Percentiles rank a stretch among this genome's conserved stretches.
Conservation (phyloP, 495 filamentous ascomycete genomes). For the Podospora pseudoanserina region DNA sequence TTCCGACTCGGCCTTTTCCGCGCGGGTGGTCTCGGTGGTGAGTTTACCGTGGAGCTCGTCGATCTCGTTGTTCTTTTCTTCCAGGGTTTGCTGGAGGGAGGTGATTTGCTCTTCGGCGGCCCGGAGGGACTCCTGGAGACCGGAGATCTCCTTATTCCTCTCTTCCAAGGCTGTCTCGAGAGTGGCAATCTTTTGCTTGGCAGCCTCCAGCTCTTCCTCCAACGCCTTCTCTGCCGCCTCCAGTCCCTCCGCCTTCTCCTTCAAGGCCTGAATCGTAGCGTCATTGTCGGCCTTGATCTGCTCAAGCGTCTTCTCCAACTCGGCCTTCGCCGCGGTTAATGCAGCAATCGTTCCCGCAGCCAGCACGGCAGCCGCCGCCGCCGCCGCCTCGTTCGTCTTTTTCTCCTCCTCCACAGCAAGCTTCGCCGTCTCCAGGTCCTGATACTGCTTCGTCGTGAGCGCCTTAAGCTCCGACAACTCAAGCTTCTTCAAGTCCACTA, state of each 20-base stretch:
- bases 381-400: constrained; percentile 24
- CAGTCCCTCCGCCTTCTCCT: constrained; percentile 20
- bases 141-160: constrained; percentile 30
- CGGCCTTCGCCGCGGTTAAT: constrained; percentile 24
- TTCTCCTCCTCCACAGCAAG: constrained; percentile 28
- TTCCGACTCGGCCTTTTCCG: constrained; percentile 29
- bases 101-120: constrained; percentile 29
- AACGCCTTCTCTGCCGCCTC: constrained; percentile 28
- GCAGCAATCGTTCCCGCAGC: constrained; percentile 29
- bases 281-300: constrained; percentile 21
- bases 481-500: constrained; percentile 5
- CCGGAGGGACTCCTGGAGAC: constrained; percentile 28
- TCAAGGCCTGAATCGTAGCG: constrained; percentile 19
- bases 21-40: constrained; percentile 24
- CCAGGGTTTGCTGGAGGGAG: constrained; percentile 30
- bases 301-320: constrained; percentile 27
- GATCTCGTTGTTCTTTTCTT: constrained; percentile 30
- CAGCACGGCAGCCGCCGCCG: constrained; percentile 25
- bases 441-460: constrained; percentile 14
- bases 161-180: constrained; percentile 23
- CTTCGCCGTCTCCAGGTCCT: constrained; percentile 25
- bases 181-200: constrained; percentile 27
- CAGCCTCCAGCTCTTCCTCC: constrained; percentile 28
- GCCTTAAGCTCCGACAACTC: constrained; percentile 7
- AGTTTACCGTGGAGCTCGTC: constrained; percentile 30